A percentile compares a stretch with the other conserved stretches of the same genome.
phyloP scores from a whole-genome alignment of 441 rosid genomes.

The Bocquillonia castaneifolia region DNA sequence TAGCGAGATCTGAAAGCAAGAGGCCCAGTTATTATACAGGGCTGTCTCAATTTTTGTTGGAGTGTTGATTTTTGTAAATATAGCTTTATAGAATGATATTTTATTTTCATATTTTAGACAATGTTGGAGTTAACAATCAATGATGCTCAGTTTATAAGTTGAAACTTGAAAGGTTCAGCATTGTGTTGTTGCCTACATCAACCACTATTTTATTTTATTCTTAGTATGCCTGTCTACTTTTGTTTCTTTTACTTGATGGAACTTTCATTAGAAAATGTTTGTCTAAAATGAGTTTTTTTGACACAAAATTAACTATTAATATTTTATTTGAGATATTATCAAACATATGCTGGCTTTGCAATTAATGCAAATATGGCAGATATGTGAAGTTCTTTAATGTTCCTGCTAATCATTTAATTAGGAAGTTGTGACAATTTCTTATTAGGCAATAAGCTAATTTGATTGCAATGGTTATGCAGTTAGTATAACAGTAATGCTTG shows the following conservation, averaged over 20 bases:
- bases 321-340: neutral
- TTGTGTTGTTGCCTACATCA: neutral
- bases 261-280: neutral
- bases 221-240: neutral
- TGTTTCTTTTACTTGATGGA: neutral
- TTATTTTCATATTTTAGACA: neutral
- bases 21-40: neutral
- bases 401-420: neutral
- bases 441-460: neutral
- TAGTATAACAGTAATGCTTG: neutral
- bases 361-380: neutral
- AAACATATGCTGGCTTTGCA: neutral
- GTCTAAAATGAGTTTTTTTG: neutral
- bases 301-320: neutral
- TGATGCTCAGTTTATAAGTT: neutral
- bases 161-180: neutral
- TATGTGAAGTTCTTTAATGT: no score
- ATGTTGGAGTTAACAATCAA: neutral
- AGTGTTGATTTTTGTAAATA: neutral
- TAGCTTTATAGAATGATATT: neutral
- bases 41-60: neutral
- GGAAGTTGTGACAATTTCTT: neutral
- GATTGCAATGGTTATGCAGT: neutral
- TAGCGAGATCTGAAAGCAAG: neutral
- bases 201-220: neutral